phyloP scores from a whole-genome alignment of 2,329 filamentous ascomycete genomes.

The Fusarium albidum region DNA sequence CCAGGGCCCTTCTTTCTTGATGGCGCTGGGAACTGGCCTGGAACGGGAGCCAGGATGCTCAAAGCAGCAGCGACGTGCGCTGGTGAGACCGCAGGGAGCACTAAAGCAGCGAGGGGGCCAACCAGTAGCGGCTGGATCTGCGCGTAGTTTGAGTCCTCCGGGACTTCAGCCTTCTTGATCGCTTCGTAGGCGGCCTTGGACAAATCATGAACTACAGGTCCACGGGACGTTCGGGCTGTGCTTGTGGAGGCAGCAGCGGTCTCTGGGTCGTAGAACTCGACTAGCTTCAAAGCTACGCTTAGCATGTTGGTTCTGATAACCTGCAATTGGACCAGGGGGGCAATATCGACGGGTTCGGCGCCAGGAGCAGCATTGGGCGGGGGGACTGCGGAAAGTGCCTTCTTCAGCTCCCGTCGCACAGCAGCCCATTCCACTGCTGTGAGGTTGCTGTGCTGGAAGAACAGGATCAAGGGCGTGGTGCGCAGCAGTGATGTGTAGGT shows the following conservation, averaged over 20 bases:
- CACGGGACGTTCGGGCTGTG: slow-evolving; percentile 41
- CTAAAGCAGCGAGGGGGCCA: slow-evolving; percentile 81
- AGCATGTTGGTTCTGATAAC: slow-evolving; percentile 92
- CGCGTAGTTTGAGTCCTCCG: slow-evolving; percentile 54
- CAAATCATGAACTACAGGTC: slow-evolving; percentile 58
- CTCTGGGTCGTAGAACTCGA: slow-evolving; percentile 78
- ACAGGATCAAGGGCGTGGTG: slow-evolving; percentile 82
- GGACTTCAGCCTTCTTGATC: slow-evolving; percentile 49
- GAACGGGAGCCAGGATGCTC: slow-evolving; percentile 76
- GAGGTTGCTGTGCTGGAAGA: slow-evolving; percentile 79
- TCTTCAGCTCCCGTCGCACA: slow-evolving; percentile 53
- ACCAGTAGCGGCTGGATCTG: slow-evolving; percentile 79
- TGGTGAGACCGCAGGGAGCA: slow-evolving; percentile 84
- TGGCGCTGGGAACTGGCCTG: slow-evolving; percentile 79
- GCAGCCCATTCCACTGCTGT: slow-evolving; percentile 70
- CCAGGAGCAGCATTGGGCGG: slow-evolving; percentile 37
- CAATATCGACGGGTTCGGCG: slow-evolving; percentile 55
- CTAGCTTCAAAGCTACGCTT: slow-evolving; percentile 81
- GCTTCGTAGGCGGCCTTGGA: slow-evolving; percentile 61
- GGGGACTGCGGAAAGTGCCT: slow-evolving; percentile 54
- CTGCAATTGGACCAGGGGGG: slow-evolving; percentile 75
- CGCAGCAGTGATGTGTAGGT: slow-evolving; percentile 89
- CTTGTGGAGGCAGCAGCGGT: slow-evolving; percentile 45
- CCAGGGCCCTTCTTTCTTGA: slow-evolving; percentile 77
- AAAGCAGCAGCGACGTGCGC: slow-evolving; percentile 84